Percentiles rank a stretch among this genome's conserved stretches.
Evolutionary conservation across 2,329 filamentous ascomycete genomes (phyloP).

Genomic region (Fusarium lateritium): DNA sequence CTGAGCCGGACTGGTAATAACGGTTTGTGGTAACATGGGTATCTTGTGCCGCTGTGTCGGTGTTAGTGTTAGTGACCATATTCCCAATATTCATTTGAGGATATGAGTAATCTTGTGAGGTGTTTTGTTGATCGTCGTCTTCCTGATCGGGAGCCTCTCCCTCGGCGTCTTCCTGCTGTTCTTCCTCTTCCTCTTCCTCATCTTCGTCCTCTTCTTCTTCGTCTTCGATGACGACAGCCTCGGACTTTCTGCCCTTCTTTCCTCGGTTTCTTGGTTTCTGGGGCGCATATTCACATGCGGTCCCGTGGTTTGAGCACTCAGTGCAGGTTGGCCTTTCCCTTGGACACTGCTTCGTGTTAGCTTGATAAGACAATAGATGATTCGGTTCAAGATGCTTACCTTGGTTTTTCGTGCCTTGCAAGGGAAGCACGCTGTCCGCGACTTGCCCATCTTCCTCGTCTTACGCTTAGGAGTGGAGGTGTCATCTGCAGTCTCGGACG

Average conservation of each 20-base stretch:
- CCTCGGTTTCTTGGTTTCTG: constrained; percentile 49
- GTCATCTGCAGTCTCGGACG: constrained; percentile 3
- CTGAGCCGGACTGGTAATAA: constrained; percentile 51
- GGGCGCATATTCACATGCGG: constrained; percentile 59
- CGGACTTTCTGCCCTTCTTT: constrained; percentile 31
- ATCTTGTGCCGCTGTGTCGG: constrained; percentile 40
- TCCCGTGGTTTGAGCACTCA: constrained; percentile 53
- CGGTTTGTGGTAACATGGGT: constrained; percentile 36
- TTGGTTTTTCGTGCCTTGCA: constrained; percentile 58
- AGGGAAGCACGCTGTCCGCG: constrained; percentile 55
- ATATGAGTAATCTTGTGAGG: constrained; percentile 46
- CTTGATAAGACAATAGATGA: neutral
- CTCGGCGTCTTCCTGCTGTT: constrained; percentile 29
- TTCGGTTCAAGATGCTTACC: constrained; percentile 47
- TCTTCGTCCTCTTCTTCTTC: constrained; percentile 36
- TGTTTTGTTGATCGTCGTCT: constrained; percentile 21
- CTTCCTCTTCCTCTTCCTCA: constrained; percentile 14
- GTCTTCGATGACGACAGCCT: constrained; percentile 24
- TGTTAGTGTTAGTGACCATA: constrained; percentile 47
- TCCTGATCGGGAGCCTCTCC: constrained; percentile 35
- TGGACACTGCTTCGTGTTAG: constrained; percentile 55
- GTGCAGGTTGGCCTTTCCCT: constrained; percentile 58
- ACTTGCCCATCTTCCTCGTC: constrained; percentile 48
- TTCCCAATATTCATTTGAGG: constrained; percentile 51
- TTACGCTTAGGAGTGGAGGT: constrained; percentile 18